Evolutionary conservation across 257 asterid species (phyloP).

Genomic region (Prunella vulgaris): DNA sequence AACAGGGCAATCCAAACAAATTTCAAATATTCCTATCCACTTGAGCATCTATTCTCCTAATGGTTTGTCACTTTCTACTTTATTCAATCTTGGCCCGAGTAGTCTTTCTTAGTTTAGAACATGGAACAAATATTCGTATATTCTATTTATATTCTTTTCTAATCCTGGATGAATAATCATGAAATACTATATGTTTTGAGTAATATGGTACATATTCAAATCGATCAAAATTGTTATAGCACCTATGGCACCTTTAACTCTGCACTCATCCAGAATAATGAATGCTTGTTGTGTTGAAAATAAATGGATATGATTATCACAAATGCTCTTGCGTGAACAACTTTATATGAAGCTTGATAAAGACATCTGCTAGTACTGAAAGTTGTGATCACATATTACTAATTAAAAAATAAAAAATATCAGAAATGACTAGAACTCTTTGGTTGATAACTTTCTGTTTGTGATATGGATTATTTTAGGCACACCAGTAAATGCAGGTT

Average conservation of each 20-base stretch:
- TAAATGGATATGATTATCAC: conserved; percentile 4
- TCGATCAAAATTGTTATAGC: neutral
- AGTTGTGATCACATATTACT: too few species aligned
- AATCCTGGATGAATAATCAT: neutral
- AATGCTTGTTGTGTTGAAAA: neutral
- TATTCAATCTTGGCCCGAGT: conserved; percentile 1
- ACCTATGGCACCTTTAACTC: conserved; percentile 1
- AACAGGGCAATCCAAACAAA: conserved; percentile 80
- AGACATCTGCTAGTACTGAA: neutral
- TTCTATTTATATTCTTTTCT: neutral
- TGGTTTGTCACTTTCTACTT: conserved; percentile 50
- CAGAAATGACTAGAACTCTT: neutral
- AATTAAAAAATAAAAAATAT: neutral
- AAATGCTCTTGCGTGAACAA: neutral
- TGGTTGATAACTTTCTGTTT: neutral
- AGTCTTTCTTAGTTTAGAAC: conserved; percentile 15
- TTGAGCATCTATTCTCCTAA: conserved; percentile 91
- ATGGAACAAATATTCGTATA: neutral
- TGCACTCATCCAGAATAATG: neutral
- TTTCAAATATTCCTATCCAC: conserved; percentile 92
- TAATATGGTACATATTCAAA: conserved; percentile 7
- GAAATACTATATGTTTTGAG: neutral
- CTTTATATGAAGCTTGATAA: conserved; percentile 2
- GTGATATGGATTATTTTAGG: neutral
- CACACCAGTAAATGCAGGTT: neutral